Conservation (phyloP, 495 filamentous ascomycete genomes). For the Usnea hakonensis region DNA sequence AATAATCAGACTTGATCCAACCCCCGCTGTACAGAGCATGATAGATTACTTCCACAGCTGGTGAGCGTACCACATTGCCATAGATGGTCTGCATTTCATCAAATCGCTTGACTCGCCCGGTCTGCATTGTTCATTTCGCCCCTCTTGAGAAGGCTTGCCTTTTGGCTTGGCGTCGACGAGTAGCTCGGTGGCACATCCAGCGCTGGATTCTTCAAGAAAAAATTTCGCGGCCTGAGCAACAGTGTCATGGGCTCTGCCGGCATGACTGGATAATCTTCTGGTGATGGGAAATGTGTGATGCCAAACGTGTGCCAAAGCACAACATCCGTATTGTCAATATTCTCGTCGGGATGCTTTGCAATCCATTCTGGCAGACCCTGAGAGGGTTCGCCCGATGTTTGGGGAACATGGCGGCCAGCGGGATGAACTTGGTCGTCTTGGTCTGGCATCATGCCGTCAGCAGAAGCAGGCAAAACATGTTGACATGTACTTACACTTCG, state of each 20-base stretch:
- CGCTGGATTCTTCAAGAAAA: conserved; percentile 78
- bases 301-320: conserved; percentile 98
- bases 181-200: conserved; percentile 82
- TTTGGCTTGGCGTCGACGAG: conserved; percentile 62
- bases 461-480: background rate
- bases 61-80: background rate
- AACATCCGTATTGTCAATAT: conserved; percentile 76
- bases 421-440: conserved; percentile 81
- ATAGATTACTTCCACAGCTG: background rate
- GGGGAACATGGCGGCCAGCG: conserved; percentile 87
- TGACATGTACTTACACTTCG: conserved; percentile 58
- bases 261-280: conserved; percentile 95
- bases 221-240: conserved; percentile 76
- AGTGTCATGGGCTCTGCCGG: conserved; percentile 84
- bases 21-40: background rate
- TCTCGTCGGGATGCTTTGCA: conserved; percentile 51
- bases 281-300: conserved; percentile 82
- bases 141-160: conserved; percentile 34
- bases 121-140: conserved; percentile 30
- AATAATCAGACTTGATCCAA: too few species aligned
- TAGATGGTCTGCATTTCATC: background rate
- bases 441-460: conserved; percentile 42
- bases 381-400: conserved; percentile 81
- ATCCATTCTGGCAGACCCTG: conserved; percentile 79
- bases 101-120: conserved; percentile 9